Evolutionary conservation across 148 eudicot species (phyloP).

Genomic region (Vaccinium vitisidaea): DNA sequence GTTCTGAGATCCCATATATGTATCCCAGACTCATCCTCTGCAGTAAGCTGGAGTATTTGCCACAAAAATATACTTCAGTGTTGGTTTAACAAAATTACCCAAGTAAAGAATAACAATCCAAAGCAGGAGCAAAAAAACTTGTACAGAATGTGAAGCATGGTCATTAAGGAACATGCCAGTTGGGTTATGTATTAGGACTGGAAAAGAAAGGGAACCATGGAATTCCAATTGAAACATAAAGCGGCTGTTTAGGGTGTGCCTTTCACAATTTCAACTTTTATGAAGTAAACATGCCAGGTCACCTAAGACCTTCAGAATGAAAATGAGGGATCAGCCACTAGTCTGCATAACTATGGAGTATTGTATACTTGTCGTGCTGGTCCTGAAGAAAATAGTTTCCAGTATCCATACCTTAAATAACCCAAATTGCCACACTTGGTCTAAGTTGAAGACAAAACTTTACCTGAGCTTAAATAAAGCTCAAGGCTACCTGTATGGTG

Average conservation of each 20-base stretch:
- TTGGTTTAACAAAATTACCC: neutral
- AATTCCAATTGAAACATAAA: neutral
- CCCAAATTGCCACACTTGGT: neutral
- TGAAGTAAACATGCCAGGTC: neutral
- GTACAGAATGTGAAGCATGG: neutral
- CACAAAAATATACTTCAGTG: conserved; percentile 1
- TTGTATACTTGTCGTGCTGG: neutral
- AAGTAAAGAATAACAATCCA: neutral
- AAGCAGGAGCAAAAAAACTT: neutral
- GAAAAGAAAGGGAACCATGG: neutral
- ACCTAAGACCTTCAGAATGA: conserved; percentile 1
- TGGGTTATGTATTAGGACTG: neutral
- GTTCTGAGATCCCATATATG: conserved; percentile 97
- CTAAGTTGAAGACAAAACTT: neutral
- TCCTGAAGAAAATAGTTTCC: neutral
- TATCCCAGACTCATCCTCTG: conserved; percentile 96
- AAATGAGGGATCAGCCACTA: neutral
- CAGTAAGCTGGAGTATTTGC: conserved; percentile 66
- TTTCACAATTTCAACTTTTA: neutral
- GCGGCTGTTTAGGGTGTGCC: neutral
- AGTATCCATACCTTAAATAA: neutral
- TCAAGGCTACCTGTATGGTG: neutral
- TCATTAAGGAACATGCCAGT: neutral
- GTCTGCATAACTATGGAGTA: neutral
- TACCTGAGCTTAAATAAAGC: neutral